A percentile compares a stretch with the other conserved stretches of the same genome.
These are phyloP conservation scores for Exophiala xenobiotica DNA, from an alignment of 2,329 filamentous ascomycete species.

Conservation along the genomic window DNA sequence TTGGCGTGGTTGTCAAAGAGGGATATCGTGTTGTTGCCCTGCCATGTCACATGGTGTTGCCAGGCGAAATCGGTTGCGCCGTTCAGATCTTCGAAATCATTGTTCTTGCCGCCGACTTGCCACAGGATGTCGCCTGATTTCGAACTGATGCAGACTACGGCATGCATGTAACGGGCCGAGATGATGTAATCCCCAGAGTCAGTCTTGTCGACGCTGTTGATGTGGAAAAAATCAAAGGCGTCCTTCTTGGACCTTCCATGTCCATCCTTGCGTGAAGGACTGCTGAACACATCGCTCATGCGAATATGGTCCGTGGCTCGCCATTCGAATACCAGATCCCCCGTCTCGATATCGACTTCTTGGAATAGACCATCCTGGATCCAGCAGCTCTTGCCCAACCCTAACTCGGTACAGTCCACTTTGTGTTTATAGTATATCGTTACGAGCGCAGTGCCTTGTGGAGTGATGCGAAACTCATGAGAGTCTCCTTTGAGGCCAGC, in stretches of 20 bases:
- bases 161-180: constrained; percentile 51
- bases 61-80: constrained; percentile 50
- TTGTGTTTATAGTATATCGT: constrained; percentile 24
- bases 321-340: constrained; percentile 39
- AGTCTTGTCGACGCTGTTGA: constrained; percentile 58
- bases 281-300: constrained; percentile 26
- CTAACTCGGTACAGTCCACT: constrained; percentile 17
- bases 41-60: constrained; percentile 55
- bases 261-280: constrained; percentile 9
- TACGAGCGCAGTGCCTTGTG: constrained; percentile 22
- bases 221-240: constrained; percentile 57
- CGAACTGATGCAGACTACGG: constrained; percentile 49
- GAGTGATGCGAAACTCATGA: constrained; percentile 25
- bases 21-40: constrained; percentile 32
- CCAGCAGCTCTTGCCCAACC: constrained; percentile 31
- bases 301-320: constrained; percentile 37
- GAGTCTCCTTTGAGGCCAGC: constrained; percentile 28
- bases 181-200: constrained; percentile 54
- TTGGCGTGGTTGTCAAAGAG: constrained; percentile 43
- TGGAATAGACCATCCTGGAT: constrained; percentile 36
- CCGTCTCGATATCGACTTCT: constrained; percentile 39
- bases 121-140: constrained; percentile 52
- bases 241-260: constrained; percentile 4
- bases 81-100: constrained; percentile 45
- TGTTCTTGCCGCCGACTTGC: constrained; percentile 53